Conservation (phyloP, 495 filamentous ascomycete genomes). For the Talaromyces ruber region DNA sequence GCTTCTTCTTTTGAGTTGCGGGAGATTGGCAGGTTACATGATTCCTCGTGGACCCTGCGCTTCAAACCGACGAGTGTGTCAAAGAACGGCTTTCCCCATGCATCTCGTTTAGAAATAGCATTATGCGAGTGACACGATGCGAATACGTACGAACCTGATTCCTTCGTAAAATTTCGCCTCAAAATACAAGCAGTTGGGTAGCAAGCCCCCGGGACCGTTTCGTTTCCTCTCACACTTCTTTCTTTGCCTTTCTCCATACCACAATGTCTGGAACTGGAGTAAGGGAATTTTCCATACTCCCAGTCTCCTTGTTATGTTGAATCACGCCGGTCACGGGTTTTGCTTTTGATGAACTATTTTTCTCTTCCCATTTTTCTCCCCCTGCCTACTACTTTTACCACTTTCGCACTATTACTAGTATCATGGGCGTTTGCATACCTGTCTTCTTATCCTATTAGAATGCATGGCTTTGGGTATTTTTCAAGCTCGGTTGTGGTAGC, state of each 20-base stretch:
- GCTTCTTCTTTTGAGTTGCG: neutral
- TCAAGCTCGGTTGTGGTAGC: neutral
- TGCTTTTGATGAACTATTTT: neutral
- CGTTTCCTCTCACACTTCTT: neutral
- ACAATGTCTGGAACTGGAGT: neutral
- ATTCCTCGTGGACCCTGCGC: neutral
- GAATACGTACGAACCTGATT: neutral
- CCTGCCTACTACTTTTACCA: neutral
- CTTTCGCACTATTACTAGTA: neutral
- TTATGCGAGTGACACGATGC: neutral
- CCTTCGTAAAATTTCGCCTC: neutral
- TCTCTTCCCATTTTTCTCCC: neutral
- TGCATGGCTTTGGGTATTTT: constrained; percentile 3
- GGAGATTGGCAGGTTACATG: neutral
- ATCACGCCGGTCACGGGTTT: constrained; percentile 1
- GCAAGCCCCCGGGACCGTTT: neutral
- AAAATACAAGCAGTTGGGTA: neutral
- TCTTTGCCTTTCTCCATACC: neutral
- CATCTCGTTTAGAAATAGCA: neutral
- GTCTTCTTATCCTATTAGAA: constrained; percentile 4
- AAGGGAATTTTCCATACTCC: neutral
- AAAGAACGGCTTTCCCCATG: neutral
- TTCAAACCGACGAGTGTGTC: neutral
- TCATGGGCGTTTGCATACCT: neutral
- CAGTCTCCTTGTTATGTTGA: neutral